phyloP scores from a whole-genome alignment of 2,329 filamentous ascomycete genomes.

The Colletotrichum lindemuthianum region DNA sequence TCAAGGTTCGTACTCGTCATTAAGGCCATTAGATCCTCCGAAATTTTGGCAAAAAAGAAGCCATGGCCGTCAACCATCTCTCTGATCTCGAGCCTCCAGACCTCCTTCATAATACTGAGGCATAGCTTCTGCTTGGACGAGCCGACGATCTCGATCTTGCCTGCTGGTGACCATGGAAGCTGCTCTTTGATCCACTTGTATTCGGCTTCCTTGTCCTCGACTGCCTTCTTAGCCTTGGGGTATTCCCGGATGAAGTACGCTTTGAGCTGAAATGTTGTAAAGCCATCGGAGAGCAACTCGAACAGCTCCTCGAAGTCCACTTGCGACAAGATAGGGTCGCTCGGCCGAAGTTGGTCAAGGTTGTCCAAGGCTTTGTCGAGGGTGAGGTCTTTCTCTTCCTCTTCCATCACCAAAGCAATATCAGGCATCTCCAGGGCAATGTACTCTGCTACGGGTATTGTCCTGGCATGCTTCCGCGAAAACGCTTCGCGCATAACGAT shows the following conservation, averaged over 20 bases:
- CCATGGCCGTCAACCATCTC: constrained; percentile 57
- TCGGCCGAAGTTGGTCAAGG: constrained; percentile 60
- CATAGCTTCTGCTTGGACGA: constrained; percentile 53
- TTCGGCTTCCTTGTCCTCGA: constrained; percentile 22
- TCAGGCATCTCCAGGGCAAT: constrained; percentile 35
- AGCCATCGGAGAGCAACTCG: constrained; percentile 53
- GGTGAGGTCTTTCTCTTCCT: constrained; percentile 40
- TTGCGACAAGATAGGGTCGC: constrained; percentile 48
- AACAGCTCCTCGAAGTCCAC: constrained; percentile 55
- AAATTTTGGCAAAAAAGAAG: constrained; percentile 50
- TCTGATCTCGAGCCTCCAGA: constrained; percentile 61
- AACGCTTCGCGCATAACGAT: constrained; percentile 56
- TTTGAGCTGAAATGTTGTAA: constrained; percentile 57
- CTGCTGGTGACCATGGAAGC: constrained; percentile 53
- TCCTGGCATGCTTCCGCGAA: constrained; percentile 24
- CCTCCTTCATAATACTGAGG: constrained; percentile 56
- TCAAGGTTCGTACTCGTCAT: constrained; percentile 16
- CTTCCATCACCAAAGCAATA: constrained; percentile 46
- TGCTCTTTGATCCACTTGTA: constrained; percentile 55
- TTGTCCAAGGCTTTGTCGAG: constrained; percentile 53
- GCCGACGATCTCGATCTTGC: constrained; percentile 25
- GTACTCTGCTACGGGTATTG: constrained; percentile 18
- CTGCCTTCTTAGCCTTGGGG: constrained; percentile 4
- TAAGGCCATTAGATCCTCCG: constrained; percentile 19
- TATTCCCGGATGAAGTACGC: constrained; percentile 48